Base-by-base conservation (phyloP, 2,329 filamentous ascomycete species). In the Colletotrichum orchidophilum region DNA sequence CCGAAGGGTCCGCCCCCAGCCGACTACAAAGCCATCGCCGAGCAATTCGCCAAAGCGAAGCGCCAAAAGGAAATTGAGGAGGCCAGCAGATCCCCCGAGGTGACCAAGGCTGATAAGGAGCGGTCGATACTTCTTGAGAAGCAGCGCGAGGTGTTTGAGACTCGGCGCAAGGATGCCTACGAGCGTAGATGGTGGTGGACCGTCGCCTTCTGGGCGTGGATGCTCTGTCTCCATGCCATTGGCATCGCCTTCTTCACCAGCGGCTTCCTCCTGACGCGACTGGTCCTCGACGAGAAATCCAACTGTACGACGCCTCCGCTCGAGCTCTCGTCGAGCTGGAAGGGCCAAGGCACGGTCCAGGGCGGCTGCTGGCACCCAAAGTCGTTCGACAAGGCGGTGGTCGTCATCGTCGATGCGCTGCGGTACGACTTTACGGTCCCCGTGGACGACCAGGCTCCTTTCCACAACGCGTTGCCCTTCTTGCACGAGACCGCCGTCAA, bases 371-470 rank as follows among this genome's bases (percentile, higher is more conserved):
- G 96, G 96, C 95, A 98, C 80, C 94, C 95, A 39, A 97, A 94
- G 83, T 94, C 91, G 2, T 99, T 98, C 79, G 90, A 97, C 73
- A 96, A 95, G 79, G 95, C 96, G 12, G 91, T 99, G 57, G 88
- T 99, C 27, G 89, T 99, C 66, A 85, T 99, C 61, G 93, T 99
- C 69, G 96, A 99, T 81, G 96, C 96, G 63, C 87, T 99, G 70
- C 92, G 96, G 71, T 99, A 99, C 82, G 96, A 99, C 81, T 99
- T 99, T 77, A 97, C 96, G 0, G 90, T 98, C 12, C 96, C 96
- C 0, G 92, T 93, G 71, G 83, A 86, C 54, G 83, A 88, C 68
- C 86, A 75, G 78, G 78, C 78, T 27, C 83, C 58, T 84, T 99
- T 94, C 80, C 95, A 98, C 81, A 93, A 99, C 79, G 93, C 95